These are phyloP conservation scores for Fusarium acutatum DNA, from an alignment of 2,329 filamentous ascomycete genomes.

Conservation along the genomic window DNA sequence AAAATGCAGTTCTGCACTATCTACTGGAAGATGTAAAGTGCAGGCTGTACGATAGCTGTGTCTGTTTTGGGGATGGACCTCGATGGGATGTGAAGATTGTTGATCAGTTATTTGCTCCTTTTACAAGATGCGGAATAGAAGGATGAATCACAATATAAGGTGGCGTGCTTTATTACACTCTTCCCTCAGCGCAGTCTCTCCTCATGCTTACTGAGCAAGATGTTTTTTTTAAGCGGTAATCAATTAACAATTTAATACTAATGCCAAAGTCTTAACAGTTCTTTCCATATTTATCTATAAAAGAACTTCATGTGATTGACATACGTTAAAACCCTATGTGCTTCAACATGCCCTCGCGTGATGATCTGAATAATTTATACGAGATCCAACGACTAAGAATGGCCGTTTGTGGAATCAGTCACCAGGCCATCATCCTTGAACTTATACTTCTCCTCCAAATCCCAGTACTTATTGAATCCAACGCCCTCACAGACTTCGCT, in stretches of 20 bases:
- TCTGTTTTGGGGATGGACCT: constrained; percentile 13
- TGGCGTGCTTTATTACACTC: too few species aligned
- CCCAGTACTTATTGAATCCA: constrained; percentile 54
- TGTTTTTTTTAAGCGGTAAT: rapidly evolving
- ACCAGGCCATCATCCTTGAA: background rate
- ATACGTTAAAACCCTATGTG: too few species aligned
- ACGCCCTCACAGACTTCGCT: constrained; percentile 55
- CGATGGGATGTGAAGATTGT: background rate
- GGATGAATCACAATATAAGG: too few species aligned
- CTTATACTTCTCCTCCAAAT: background rate
- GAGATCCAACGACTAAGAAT: background rate
- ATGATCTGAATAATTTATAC: rapidly evolving
- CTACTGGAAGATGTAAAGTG: background rate
- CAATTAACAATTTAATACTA: rapidly evolving
- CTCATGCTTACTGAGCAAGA: background rate
- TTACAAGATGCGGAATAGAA: background rate
- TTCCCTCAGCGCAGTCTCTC: too few species aligned
- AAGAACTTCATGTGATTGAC: too few species aligned
- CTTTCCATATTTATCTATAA: too few species aligned
- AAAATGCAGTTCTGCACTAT: rapidly evolving
- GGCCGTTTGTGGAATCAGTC: background rate
- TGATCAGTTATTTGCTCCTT: background rate
- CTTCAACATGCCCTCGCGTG: too few species aligned
- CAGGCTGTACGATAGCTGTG: background rate
- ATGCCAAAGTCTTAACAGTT: too few species aligned